Base-by-base conservation (phyloP, 768 basidiomycete species). In the Pleurotus tuber-regium region DNA sequence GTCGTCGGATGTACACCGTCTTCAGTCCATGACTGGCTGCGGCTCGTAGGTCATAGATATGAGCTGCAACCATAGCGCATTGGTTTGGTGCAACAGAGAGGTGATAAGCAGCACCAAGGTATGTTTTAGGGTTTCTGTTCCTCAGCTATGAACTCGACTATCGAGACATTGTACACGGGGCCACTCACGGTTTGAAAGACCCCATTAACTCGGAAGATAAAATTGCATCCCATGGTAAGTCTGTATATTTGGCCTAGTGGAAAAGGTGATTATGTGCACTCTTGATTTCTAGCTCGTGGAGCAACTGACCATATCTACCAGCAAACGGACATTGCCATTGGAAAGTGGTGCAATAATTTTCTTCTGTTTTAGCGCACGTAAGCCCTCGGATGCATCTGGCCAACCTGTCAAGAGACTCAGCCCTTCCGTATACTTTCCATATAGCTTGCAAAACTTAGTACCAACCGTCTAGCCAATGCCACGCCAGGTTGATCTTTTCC, bases 61-160 rank as follows among this genome's bases (percentile, higher is more conserved):
- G 86, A 6, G 84, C 73, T 0, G 86, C 84, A 7, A 87, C 85
- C 78, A 88, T 80, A 1, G 79, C 84, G 31, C 77, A 71, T 33
- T 74, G 73, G 8, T 74, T 57, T 0, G 84, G 78, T 1, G 71
- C 64, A 3, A 83, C 54, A 1, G 71, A 65, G 6, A 87, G 74
- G 54, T 84, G 77, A 6, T 70, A 67, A 1, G 74, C 62, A 1
- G 78, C 77, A 2, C 73, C 70, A 1, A 72, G 63, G 56, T 87
- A 87, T 0, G 76, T 70, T 35, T 75, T 68, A 7, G 75, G 75
- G 59, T 78, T 77, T 2, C 82, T 83, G 53, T 30, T 28, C 16
- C 26, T 29, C 36, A 8, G 26, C 21, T 7, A 26, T 39, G 19
- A 24, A 31, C 26, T n/a, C 24, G 14, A 24, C 11, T 1, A 18